Conservation (phyloP, 306 rosid genomes). For the Abrus pulchellus region DNA sequence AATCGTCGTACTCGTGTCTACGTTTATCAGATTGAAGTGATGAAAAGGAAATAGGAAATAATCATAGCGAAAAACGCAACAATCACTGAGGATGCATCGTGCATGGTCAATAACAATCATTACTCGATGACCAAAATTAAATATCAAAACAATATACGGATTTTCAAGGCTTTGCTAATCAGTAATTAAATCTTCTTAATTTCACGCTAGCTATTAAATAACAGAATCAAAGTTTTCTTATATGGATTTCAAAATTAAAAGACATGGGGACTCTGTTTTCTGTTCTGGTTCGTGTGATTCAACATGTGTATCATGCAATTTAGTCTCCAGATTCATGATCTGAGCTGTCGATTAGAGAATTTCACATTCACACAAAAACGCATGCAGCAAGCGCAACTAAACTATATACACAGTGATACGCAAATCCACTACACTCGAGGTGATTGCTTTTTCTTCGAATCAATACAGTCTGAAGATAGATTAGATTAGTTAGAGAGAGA, state of each 20-base stretch:
- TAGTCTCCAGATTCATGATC: neutral
- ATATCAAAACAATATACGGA: neutral
- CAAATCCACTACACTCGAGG: neutral
- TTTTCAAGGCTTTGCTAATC: neutral
- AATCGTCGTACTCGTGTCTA: neutral
- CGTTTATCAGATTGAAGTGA: neutral
- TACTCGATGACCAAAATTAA: neutral
- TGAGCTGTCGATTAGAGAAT: neutral
- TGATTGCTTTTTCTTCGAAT: neutral
- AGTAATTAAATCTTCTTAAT: constrained; percentile 1
- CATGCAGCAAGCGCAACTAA: neutral
- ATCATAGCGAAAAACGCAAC: neutral
- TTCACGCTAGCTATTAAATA: neutral
- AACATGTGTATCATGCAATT: constrained; percentile 18
- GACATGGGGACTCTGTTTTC: neutral
- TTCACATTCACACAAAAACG: neutral
- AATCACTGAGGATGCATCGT: neutral
- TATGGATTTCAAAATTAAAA: neutral
- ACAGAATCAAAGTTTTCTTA: neutral
- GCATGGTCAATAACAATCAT: neutral
- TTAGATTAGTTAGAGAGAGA: neutral
- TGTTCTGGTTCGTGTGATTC: constrained; percentile 11
- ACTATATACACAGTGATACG: neutral
- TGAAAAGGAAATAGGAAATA: neutral
- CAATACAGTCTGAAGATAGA: constrained; percentile 24